Percentiles rank a stretch among this genome's conserved stretches.
These are phyloP conservation scores for Monosporozyma siamensis DNA, from an alignment of 805 yeast species.

Conservation along the genomic window DNA sequence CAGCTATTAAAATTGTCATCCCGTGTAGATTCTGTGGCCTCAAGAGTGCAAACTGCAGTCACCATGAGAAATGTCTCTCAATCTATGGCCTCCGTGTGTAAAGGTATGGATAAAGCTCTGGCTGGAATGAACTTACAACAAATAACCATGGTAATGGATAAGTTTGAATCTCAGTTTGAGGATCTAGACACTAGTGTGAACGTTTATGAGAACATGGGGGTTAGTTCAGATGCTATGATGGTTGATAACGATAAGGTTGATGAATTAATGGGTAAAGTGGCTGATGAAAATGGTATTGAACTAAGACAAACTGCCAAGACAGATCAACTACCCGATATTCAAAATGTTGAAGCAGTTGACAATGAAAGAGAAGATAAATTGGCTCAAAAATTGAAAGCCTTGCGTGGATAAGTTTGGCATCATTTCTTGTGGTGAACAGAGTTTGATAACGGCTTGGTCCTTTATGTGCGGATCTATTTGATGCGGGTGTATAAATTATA, in stretches of 20 bases:
- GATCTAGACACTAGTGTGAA: conserved; percentile 90
- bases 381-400: conserved; percentile 81
- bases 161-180: conserved; percentile 91
- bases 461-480: not conserved
- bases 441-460: too few relatives aligned
- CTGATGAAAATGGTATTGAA: conserved; percentile 95
- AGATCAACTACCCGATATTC: conserved; percentile 44
- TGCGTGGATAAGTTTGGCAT: conserved; percentile 37
- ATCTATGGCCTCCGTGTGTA: conserved; percentile 86
- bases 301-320: conserved; percentile 67
- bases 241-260: conserved; percentile 97
- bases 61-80: conserved; percentile 94
- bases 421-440: not conserved
- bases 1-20: conserved; percentile 76
- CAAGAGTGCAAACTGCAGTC: conserved; percentile 94
- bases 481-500: not conserved
- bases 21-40: conserved; percentile 90
- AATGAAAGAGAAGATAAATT: conserved; percentile 79
- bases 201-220: conserved; percentile 86
- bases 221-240: conserved; percentile 74
- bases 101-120: conserved; percentile 93
- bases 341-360: conserved; percentile 39
- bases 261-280: conserved; percentile 78
- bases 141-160: conserved; percentile 92
- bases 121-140: conserved; percentile 91